Evolutionary conservation across 2,329 filamentous ascomycete species (phyloP).

Genomic region (Colletotrichum tamarilloi): DNA sequence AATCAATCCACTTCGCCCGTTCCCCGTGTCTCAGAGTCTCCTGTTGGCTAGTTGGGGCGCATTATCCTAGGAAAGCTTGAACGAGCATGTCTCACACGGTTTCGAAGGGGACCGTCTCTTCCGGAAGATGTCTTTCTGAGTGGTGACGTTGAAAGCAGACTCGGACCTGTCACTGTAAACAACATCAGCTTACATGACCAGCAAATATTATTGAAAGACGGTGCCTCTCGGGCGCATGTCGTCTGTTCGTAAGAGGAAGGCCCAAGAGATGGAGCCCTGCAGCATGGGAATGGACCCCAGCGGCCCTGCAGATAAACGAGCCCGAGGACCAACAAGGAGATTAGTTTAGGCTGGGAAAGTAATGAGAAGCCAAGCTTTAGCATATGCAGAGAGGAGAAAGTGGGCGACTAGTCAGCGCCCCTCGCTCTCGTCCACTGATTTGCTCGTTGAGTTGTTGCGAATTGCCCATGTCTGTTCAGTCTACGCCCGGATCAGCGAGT

Average conservation of each 20-base stretch:
- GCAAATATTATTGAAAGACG: neutral
- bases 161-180: neutral
- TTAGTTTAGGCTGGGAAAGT: slow-evolving; percentile 4
- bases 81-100: slow-evolving; percentile 23
- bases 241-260: slow-evolving; percentile 23
- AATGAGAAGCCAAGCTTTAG: slow-evolving; percentile 24
- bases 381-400: slow-evolving; percentile 6
- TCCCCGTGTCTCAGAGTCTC: slow-evolving; percentile 8
- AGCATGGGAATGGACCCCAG: neutral
- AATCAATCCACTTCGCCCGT: neutral
- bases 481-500: slow-evolving; percentile 8
- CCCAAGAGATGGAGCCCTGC: slow-evolving; percentile 2
- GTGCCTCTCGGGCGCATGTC: neutral
- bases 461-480: neutral
- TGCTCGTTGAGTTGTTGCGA: neutral
- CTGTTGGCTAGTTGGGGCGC: slow-evolving; percentile 10
- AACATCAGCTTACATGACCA: neutral
- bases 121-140: neutral
- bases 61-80: slow-evolving; percentile 20
- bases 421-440: neutral
- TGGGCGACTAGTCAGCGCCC: slow-evolving; percentile 25
- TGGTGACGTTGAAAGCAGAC: neutral
- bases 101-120: slow-evolving; percentile 14
- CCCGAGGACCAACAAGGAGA: slow-evolving; percentile 9
- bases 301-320: slow-evolving; percentile 33